Conservation (phyloP, 495 filamentous ascomycete genomes). For the Lasiosphaeria hispida region DNA sequence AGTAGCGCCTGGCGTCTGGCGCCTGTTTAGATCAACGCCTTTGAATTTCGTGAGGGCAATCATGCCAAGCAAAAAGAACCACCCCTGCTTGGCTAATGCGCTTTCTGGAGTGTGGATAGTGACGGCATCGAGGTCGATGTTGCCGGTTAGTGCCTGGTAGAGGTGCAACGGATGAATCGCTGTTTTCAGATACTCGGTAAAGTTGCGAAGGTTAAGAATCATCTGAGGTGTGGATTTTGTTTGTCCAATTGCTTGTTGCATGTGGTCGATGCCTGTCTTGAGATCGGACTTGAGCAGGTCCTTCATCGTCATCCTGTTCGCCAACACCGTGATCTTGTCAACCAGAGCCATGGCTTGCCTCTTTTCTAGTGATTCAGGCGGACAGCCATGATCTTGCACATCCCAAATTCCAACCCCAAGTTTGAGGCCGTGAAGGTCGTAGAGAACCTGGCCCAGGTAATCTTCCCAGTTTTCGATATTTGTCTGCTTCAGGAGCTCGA, state of each 20-base stretch:
- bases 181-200: conserved; percentile 71
- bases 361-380: conserved; percentile 70
- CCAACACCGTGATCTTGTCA: conserved; percentile 75
- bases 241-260: conserved; percentile 63
- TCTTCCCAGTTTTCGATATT: conserved; percentile 67
- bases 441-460: conserved; percentile 83
- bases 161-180: conserved; percentile 82
- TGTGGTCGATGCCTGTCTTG: conserved; percentile 82
- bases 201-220: conserved; percentile 69
- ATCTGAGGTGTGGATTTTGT: conserved; percentile 67
- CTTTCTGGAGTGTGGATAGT: conserved; percentile 49
- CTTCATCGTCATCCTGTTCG: conserved; percentile 80
- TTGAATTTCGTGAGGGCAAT: conserved; percentile 85
- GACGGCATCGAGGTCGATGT: conserved; percentile 59
- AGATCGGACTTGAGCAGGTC: conserved; percentile 88
- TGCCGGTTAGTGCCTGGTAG: conserved; percentile 72
- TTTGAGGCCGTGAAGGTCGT: conserved; percentile 81
- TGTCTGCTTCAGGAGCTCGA: conserved; percentile 67
- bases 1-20: conserved; percentile 69
- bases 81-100: conserved; percentile 73
- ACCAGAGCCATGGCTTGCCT: conserved; percentile 74
- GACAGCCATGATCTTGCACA: conserved; percentile 72
- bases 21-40: conserved; percentile 66
- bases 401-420: conserved; percentile 65
- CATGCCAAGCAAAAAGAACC: conserved; percentile 90